Base-by-base conservation (phyloP, 495 filamentous ascomycete genomes). In the Stereocaulon alpinum region DNA sequence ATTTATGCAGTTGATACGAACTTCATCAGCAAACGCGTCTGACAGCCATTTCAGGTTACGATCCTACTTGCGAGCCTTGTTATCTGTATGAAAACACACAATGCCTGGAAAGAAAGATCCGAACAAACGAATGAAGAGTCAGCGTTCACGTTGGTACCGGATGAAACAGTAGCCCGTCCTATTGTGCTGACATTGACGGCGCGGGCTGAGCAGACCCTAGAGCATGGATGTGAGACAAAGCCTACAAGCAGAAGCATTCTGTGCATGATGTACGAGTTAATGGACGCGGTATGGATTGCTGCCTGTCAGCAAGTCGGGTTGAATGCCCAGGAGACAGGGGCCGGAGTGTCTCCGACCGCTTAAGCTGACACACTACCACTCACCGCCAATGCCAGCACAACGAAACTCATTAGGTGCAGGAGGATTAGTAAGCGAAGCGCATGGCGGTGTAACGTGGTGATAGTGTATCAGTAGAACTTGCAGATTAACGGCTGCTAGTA, bases 61-160 rank as follows among this genome's bases (percentile, higher is more conserved):
- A 49, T 22, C 3, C 4, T 20, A 30, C 5, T 17, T 9, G 10
- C 15, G 14, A 11, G 29, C 7, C 7, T n/a, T 7, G 4, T 2
- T n/a, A 2, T 9, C 30, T 4, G 32, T 51, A 17, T 34, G 41
- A 40, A 15, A 1, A 0, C 7, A 3, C 17, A 4, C 37, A 12
- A 4, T 2, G 34, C 5, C 11, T 45, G 15, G 29, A 47, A 4
- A 18, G 2, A 50, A 22, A 10, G 20, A 40, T 40, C 27, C 56
- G 56, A 58, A 45, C 56, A 40, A 34, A 51, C 45, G 20, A 51
- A 58, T 58, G 22, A 20, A 6, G 27, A 34, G 32, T 34, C 32
- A 34, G 32, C 32, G 2, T 34, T 34, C 1, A 10, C 32, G 32
- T 34, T 10, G 32, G 32, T 0, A 6, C 32, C 32, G 32, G 32